These are phyloP conservation scores for Cicer yamashitae DNA, from an alignment of 306 rosid species.

Conservation along the genomic window DNA sequence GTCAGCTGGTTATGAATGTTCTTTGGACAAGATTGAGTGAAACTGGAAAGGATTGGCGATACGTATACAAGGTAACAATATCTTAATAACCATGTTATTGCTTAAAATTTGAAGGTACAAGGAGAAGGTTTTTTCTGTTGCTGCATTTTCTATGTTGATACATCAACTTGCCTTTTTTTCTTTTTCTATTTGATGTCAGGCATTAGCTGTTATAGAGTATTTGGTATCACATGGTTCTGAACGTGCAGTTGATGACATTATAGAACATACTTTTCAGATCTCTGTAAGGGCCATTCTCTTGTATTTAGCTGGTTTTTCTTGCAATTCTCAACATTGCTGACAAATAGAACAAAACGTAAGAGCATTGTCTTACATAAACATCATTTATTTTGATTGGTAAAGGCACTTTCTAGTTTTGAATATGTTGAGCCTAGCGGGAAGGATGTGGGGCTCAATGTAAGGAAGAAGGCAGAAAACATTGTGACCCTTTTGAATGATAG, in stretches of 20 bases:
- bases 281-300: slow-evolving; percentile 62
- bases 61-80: slow-evolving; percentile 88
- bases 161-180: slow-evolving; percentile 30
- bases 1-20: slow-evolving; percentile 97
- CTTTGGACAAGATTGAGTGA: slow-evolving; percentile 94
- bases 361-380: slow-evolving; percentile 34
- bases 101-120: slow-evolving; percentile 6
- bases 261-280: slow-evolving; percentile 96
- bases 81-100: slow-evolving; percentile 19
- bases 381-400: slow-evolving; percentile 47
- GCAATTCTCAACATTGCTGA: slow-evolving; percentile 42
- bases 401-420: slow-evolving; percentile 95
- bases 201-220: slow-evolving; percentile 96
- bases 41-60: slow-evolving; percentile 98
- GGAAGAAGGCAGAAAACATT: slow-evolving; percentile 89
- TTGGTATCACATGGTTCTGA: slow-evolving; percentile 93
- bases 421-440: slow-evolving; percentile 98
- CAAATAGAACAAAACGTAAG: slow-evolving; percentile 5
- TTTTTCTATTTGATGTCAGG: slow-evolving; percentile 61
- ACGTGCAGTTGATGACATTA: slow-evolving; percentile 97
- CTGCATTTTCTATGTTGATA: slow-evolving; percentile 31
- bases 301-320: slow-evolving; percentile 28
- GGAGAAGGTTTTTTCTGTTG: slow-evolving; percentile 2
- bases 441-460: slow-evolving; percentile 93
- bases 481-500: slow-evolving; percentile 80